Percentiles rank a stretch among this genome's conserved stretches.
These are phyloP conservation scores for Aspergillus candidus DNA, from an alignment of 2,329 filamentous ascomycete genomes.

Conservation along the genomic window DNA sequence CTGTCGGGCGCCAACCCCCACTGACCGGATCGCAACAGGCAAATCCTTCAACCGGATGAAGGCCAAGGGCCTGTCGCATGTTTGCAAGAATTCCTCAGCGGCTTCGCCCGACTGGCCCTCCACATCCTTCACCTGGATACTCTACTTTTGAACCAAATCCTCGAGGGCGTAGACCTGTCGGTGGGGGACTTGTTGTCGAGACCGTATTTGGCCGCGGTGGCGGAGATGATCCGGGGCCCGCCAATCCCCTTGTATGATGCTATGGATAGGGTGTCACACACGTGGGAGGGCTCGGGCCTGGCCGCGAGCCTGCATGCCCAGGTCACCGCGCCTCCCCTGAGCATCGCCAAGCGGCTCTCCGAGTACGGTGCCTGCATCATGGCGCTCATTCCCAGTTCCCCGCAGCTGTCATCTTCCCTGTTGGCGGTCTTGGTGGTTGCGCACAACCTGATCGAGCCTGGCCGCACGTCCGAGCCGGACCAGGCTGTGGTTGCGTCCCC, in stretches of 20 bases:
- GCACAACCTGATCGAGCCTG: conserved; percentile 26
- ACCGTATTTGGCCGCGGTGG: conserved; percentile 30
- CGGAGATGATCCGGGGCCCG: conserved; percentile 30
- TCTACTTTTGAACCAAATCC: conserved; percentile 23
- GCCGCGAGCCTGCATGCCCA: conserved; percentile 26
- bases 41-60: conserved; percentile 28
- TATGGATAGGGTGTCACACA: conserved; percentile 19
- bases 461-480: conserved; percentile 17
- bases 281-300: conserved; percentile 26
- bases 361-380: conserved; percentile 26
- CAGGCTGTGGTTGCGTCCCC: conserved; percentile 16
- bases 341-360: conserved; percentile 21
- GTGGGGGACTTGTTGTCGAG: conserved; percentile 27
- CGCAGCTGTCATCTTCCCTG: conserved; percentile 22
- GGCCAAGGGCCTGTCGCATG: conserved; percentile 24
- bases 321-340: conserved; percentile 21
- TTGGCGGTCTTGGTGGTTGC: conserved; percentile 18
- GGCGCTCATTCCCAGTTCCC: conserved; percentile 23
- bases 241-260: conserved; percentile 34
- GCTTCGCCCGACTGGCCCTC: conserved; percentile 35
- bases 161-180: conserved; percentile 24
- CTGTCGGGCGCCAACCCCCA: neutral
- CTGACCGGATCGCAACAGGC: conserved; percentile 15
- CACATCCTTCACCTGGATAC: conserved; percentile 39
- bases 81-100: conserved; percentile 38